These are phyloP conservation scores for Penicillium diatomitis DNA, from an alignment of 495 filamentous ascomycete species.

Conservation along the genomic window DNA sequence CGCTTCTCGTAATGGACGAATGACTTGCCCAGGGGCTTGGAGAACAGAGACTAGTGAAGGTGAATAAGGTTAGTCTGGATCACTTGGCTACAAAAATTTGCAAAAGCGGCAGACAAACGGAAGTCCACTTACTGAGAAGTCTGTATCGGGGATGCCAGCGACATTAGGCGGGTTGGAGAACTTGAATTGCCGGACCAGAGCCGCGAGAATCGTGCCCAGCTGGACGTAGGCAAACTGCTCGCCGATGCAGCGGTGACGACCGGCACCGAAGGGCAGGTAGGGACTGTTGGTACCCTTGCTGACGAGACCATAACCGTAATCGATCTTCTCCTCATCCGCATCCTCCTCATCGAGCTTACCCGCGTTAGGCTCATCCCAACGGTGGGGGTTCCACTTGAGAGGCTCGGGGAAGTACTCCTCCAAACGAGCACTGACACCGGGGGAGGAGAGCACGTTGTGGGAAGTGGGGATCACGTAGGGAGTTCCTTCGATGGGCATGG, in stretches of 20 bases:
- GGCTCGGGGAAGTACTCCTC: slow-evolving; percentile 38
- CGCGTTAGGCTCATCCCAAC: slow-evolving; percentile 33
- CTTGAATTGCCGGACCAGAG: slow-evolving; percentile 39
- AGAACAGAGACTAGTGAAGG: slow-evolving; percentile 37
- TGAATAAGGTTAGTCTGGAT: slow-evolving; percentile 5
- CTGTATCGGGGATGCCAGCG: slow-evolving; percentile 36
- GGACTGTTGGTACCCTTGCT: slow-evolving; percentile 46
- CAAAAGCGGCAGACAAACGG: no score
- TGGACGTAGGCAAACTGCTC: slow-evolving; percentile 50
- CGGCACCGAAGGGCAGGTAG: slow-evolving; percentile 48
- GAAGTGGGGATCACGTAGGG: slow-evolving; percentile 39
- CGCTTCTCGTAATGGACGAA: slow-evolving; percentile 37
- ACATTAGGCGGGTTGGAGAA: slow-evolving; percentile 24
- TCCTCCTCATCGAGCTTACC: slow-evolving; percentile 28
- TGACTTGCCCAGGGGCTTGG: slow-evolving; percentile 37
- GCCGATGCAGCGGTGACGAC: slow-evolving; percentile 48
- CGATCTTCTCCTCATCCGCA: slow-evolving; percentile 32
- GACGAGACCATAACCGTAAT: slow-evolving; percentile 40
- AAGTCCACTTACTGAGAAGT: slow-evolving; percentile 35
- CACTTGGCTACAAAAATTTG: no score
- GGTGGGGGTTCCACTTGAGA: slow-evolving; percentile 43
- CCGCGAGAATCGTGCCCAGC: slow-evolving; percentile 37
- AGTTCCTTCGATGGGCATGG: slow-evolving; percentile 42
- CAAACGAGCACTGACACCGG: slow-evolving; percentile 38
- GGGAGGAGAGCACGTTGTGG: slow-evolving; percentile 41